Evolutionary conservation across 306 rosid genomes (phyloP), one percentile per base, ranked within the genome.

Genomic region (Cercis canadensis): DNA sequence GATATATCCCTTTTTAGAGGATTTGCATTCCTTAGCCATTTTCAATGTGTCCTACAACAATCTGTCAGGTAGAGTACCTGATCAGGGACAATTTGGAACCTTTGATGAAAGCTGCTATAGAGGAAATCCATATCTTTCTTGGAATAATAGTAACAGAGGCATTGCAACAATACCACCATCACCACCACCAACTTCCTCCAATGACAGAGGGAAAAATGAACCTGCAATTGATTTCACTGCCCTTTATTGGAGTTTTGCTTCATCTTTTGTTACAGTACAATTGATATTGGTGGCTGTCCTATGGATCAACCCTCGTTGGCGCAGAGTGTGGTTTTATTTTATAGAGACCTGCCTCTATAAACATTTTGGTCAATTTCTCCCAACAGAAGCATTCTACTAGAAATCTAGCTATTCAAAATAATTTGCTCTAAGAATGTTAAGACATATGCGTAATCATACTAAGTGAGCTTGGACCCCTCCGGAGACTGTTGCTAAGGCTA

Each of bases 41-140:
- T 79, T 72, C 70, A 78, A 72, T 65, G 78, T 78, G 15, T 66
- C 59, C 58, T 51, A 11, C 65, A 67, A 75, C 32, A 72, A 72
- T 40, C 34, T 78, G 5, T 72, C 70, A 0, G 74, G 78, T 0
- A 43, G 2, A 53, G 21, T 50, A 54, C 65, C 65, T 32, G 12
- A 31, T 7, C 4, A 14, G 7, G 49, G 62, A 14, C 70, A 72
- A 0, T 72, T 72, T 52, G 43, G 43, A 37, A 37, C 8, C 6
- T 37, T 37, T 8, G 43, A 37, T 37, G 6, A 2, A 8, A 37
- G 43, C 43, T 2, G 43, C 43, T 37, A 37, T 5, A 37, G 7
- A 37, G 43, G 43, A 37, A 37, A 37, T 37, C 43, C 43, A 37
- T 8, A 37, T 5, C 43, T 37, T 37, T 37, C 10, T 37, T 37